Evolutionary conservation across 352 stramenopile genomes (phyloP), one percentile per base, ranked within the genome.

Genomic region (Globisporangium parvum): DNA sequence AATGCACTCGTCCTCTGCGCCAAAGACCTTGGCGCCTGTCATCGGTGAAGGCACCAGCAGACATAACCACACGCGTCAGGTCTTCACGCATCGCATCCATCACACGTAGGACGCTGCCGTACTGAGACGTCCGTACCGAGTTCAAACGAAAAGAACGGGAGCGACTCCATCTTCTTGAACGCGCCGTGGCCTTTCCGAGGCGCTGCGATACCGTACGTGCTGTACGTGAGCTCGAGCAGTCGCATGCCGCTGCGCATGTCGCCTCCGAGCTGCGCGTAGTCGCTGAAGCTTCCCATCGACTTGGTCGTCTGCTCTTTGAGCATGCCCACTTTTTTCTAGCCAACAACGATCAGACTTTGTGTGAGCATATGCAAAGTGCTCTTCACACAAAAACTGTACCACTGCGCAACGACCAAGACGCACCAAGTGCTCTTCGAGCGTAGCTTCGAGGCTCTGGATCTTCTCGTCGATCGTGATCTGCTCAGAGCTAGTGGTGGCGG

Each of bases 241-340:
- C 51, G 48, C 55, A 85, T 65, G 10, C 69, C 73, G 18, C 86
- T 69, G 47, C 62, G 64, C 57, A 86, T 73, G 23, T 75, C 69
- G 35, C 28, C 35, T 31, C 28, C 47, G 20, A 84, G 54, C 26
- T 81, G 46, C 0, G 77, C 60, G 47, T 67, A 76, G 61, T 72
- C 60, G 10, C 31, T 35, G 48, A 75, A 76, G 18, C 35, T 45
- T 15, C 54, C 51, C 35, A 71, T 60, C 33, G 66, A 74, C 59
- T 69, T 67, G 28, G 74, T 77, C 15, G 70, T 72, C 41, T 88
- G 46, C 40, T 88, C 63, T 67, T 89, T 91, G 10, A 91, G 35
- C 66, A 80, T 73, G 0, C 80, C 80, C n/a, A 91, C 62, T 50
- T 91, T 89, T 21, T 67, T 67, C 80, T 88, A 51, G n/a, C n/a